Evolutionary conservation across 345 rosid species (phyloP), one percentile per base, ranked within the genome.

Genomic region (Leavenworthia alabamica): DNA sequence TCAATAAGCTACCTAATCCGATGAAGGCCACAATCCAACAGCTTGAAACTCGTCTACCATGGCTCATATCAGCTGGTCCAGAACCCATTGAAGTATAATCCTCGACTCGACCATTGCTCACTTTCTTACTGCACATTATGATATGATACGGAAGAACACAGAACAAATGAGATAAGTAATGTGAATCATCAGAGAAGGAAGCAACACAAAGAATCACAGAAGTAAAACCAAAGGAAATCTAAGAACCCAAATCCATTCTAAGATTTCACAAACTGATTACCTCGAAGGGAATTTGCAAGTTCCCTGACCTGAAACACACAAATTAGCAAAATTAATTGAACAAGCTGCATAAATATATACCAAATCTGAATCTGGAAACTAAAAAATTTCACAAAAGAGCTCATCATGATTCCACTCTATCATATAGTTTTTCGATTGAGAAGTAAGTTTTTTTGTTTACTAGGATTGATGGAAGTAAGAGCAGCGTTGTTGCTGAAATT

Each of bases 391-490:
- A 2, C 2, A 17, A 27, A 6, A 49, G 27, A 13, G 45, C 14
- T n/a, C 33, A 47, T 13, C 12, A 36, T 26, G 1, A 16, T 49
- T 39, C 13, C 10, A 26, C 48, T 24, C 70, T 54, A 32, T 15
- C 23, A 43, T 2, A 32, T 1, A 15, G 27, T 10, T 45, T 45
- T 55, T 23, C 15, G 62, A 53, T 6, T 51, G 5, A 45, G 39
- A 45, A 45, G 31, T 33, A 4, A 7, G 8, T 12, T 48, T 86
- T 86, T 84, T 12, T 48, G 85, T 86, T 84, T 60, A 92, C 98
- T 92, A 32, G 98, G 98, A 77, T 92, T 77, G 23, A 86, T 78
- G 73, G 77, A 83, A n/a, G 93, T 88, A 36, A 83, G 82, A 40
- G 83, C 77, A 41, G 98, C 96, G 32, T 83, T 73, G 16, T 93